Conservation (phyloP, 2,329 filamentous ascomycete species). For the Colletotrichum endophyticum region DNA sequence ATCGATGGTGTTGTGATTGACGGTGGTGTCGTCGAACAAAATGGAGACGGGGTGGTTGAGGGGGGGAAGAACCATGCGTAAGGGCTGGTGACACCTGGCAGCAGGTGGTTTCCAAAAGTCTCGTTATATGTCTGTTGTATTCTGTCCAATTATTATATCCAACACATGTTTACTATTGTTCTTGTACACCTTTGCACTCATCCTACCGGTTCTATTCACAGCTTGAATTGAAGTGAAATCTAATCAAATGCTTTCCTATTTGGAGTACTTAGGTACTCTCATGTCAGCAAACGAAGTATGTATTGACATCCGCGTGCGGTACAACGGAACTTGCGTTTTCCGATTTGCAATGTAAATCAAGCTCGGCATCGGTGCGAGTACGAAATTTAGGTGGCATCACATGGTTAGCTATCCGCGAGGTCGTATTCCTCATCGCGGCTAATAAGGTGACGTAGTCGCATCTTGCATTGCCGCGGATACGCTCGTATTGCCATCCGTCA, state of each 20-base stretch:
- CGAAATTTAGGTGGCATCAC: neutral
- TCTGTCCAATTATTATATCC: neutral
- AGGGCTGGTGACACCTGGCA: rapidly evolving
- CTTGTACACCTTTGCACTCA: neutral
- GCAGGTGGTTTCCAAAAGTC: neutral
- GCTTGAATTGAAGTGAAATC: rapidly evolving
- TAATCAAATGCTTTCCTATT: neutral
- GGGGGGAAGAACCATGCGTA: neutral
- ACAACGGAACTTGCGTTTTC: neutral
- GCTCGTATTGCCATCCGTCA: neutral
- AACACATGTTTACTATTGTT: neutral
- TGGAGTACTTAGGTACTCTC: neutral
- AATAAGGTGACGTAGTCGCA: neutral
- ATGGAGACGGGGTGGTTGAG: neutral
- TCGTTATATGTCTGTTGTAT: neutral
- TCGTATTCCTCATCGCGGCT: neutral
- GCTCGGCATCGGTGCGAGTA: neutral
- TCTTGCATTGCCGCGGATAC: neutral
- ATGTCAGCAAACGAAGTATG: neutral
- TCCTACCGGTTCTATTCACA: neutral
- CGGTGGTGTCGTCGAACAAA: neutral
- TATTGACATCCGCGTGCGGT: neutral
- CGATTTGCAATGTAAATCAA: neutral
- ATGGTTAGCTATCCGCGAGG: neutral
- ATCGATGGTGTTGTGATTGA: neutral